Evolutionary conservation across 2,329 filamentous ascomycete genomes (phyloP).

Genomic region (Colletotrichum destructivum): DNA sequence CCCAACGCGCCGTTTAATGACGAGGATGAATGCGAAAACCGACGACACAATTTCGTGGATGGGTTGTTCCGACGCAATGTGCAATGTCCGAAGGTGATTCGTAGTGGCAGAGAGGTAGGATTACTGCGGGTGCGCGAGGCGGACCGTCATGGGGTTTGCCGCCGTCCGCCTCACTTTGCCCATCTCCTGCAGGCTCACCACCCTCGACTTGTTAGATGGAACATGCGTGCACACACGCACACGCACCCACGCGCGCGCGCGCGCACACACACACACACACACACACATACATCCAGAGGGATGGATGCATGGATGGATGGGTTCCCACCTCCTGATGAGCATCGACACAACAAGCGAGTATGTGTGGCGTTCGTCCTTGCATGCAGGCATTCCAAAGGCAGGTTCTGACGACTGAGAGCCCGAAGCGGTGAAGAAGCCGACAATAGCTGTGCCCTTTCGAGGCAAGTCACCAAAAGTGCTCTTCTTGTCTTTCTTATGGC

Average conservation of each 20-base stretch:
- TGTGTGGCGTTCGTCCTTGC: constrained; percentile 40
- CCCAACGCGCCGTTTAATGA: not conserved
- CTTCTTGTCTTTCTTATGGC: constrained; percentile 37
- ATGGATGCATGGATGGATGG: constrained; percentile 10
- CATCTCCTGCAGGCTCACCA: constrained; percentile 41
- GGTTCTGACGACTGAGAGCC: constrained; percentile 35
- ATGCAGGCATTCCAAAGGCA: constrained; percentile 35
- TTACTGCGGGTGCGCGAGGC: constrained; percentile 36
- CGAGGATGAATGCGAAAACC: not conserved
- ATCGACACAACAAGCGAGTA: constrained; percentile 29
- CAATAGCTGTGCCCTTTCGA: constrained; percentile 17
- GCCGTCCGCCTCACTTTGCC: constrained; percentile 43
- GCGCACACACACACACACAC: constrained; percentile 14
- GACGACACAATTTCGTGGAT: not conserved
- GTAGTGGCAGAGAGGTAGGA: constrained; percentile 21
- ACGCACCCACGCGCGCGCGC: not conserved
- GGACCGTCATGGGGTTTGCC: constrained; percentile 32
- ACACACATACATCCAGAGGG: not conserved
- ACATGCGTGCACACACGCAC: constrained; percentile 10
- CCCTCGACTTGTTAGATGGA: constrained; percentile 33
- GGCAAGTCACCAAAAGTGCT: constrained; percentile 33
- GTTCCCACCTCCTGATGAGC: constrained; percentile 28
- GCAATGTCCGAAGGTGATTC: constrained; percentile 23
- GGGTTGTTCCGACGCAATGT: not conserved
- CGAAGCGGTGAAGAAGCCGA: constrained; percentile 41